These are phyloP conservation scores for Rhodocollybia butyracea DNA, from an alignment of 768 basidiomycete species.

Conservation along the genomic window DNA sequence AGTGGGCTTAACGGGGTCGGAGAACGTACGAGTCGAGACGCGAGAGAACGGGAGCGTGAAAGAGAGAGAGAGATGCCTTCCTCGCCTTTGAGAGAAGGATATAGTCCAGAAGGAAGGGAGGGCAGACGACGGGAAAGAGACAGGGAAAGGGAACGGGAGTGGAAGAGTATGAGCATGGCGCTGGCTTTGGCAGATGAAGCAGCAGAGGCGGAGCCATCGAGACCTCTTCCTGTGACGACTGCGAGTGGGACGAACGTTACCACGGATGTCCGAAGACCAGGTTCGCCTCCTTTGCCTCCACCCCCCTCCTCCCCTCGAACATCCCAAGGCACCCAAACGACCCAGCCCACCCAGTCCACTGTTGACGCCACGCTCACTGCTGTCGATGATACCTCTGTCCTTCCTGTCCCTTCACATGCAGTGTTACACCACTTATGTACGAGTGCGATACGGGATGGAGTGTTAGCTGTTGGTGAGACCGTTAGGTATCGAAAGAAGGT, in stretches of 20 bases:
- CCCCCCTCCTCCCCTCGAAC: too few relatives aligned
- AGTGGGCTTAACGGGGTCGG: not conserved
- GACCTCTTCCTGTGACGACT: slow-evolving; percentile 30
- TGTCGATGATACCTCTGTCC: slow-evolving; percentile 84
- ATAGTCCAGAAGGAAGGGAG: not conserved
- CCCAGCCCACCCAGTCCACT: slow-evolving; percentile 2
- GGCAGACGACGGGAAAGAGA: not conserved
- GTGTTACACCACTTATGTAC: slow-evolving; percentile 94
- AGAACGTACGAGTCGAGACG: slow-evolving; percentile 5
- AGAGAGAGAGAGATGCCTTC: slow-evolving; percentile 12
- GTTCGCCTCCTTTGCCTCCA: too few relatives aligned
- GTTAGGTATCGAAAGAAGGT: slow-evolving; percentile 92
- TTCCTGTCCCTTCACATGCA: slow-evolving; percentile 91
- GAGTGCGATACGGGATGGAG: slow-evolving; percentile 91
- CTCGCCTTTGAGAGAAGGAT: not conserved
- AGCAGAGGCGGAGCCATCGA: not conserved
- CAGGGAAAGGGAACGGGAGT: slow-evolving; percentile 16
- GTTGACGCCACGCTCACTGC: slow-evolving; percentile 27
- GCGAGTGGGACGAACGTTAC: slow-evolving; percentile 37
- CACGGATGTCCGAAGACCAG: too few relatives aligned
- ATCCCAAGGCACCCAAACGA: too few relatives aligned
- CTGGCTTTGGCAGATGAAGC: not conserved
- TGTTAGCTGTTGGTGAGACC: slow-evolving; percentile 89
- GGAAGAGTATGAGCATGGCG: slow-evolving; percentile 31
- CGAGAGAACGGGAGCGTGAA: slow-evolving; percentile 14